Evolutionary conservation across 805 yeast genomes (phyloP), one percentile per base, ranked within the genome.

Genomic region (Cyberlindnera mississippiensis): DNA sequence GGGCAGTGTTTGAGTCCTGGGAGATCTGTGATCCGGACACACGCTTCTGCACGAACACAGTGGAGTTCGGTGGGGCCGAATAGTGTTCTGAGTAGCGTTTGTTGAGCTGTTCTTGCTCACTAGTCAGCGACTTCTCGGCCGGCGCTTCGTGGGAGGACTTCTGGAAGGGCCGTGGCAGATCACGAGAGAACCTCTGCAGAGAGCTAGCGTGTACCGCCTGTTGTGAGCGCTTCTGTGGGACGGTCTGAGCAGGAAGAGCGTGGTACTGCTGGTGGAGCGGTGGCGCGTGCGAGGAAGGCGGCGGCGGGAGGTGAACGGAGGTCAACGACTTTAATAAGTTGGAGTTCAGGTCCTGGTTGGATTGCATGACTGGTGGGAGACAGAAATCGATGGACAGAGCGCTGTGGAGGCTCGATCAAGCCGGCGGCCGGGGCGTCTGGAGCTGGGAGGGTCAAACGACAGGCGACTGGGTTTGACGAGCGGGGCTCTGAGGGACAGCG

Each of bases 241-340:
- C 7, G 17, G 16, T 29, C 19, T 15, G 32, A 4, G 17, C 32
- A 15, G 32, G 17, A 8, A 14, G 32, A 29, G 11, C 12, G 6
- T 29, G 32, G 7, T 14, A 14, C 32, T 29, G 16, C 19, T 29
- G 32, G 19, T 29, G 32, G 19, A 6, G 11, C 32, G 5, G 32
- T 29, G 17, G 35, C 28, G 34, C 22, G 42, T 42, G 41, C 30
- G 42, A 29, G 32, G 53, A 31, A n/a, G 71, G 70, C 2, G 70
- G 71, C 9, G 71, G 71, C 6, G 71, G 71, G 19, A 67, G 57
- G 38, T 67, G 68, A 26, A 67, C 68, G 22, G 70, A 66, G 16
- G 62, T 60, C 45, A 66, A 46, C 17, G 70, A 65, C 51, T 61
- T 64, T 41, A 64, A 50, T 39, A 66, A 52, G 55, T 57, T 60